These are phyloP conservation scores for Geoglossum glabrum DNA, from an alignment of 495 filamentous ascomycete species.

Conservation along the genomic window DNA sequence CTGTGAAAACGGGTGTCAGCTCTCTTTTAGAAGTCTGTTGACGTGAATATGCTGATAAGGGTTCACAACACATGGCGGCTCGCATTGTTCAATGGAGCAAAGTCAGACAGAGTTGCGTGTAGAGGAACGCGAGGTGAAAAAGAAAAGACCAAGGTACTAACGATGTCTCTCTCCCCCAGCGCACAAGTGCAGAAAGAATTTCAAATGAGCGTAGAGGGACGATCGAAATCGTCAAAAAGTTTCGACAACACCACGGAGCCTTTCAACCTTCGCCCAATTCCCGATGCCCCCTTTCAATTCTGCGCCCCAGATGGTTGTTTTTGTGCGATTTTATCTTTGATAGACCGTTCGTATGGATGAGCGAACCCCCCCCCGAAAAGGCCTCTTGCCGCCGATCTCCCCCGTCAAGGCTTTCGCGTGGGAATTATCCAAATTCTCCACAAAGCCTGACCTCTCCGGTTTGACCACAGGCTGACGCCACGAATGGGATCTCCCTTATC, in stretches of 20 bases:
- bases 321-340: not conserved
- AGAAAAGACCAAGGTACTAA: not conserved
- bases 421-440: not conserved
- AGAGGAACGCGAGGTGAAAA: not conserved
- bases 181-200: not conserved
- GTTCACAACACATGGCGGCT: too few relatives aligned
- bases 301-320: not conserved
- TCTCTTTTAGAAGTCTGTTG: not conserved
- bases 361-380: not conserved
- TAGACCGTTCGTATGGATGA: not conserved
- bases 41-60: too few relatives aligned
- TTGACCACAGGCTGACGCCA: not conserved
- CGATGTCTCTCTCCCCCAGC: not conserved
- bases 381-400: not conserved
- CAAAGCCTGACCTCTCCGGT: not conserved
- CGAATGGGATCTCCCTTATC: not conserved
- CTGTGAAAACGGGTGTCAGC: not conserved
- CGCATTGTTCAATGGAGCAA: not conserved
- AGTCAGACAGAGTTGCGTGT: not conserved
- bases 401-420: not conserved
- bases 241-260: not conserved
- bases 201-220: slow-evolving; percentile 1
- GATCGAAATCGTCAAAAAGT: not conserved
- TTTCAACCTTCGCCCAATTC: not conserved
- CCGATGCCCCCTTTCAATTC: not conserved